These are phyloP conservation scores for Chytriomyces sp. DNA, from an alignment of 192 early-diverging fungal species.

Conservation along the genomic window DNA sequence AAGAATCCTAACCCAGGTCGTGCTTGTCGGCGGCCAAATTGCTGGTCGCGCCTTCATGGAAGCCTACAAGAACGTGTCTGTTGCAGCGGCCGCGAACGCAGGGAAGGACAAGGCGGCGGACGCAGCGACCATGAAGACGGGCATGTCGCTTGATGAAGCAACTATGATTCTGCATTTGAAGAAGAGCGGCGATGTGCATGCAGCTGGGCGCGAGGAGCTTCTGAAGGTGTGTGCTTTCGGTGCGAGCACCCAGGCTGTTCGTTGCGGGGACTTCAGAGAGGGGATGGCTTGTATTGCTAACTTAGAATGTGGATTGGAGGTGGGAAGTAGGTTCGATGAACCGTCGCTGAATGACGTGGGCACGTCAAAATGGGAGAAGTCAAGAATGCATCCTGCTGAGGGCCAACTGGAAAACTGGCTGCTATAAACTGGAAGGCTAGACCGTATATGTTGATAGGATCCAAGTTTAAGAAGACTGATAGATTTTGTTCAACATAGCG, in stretches of 20 bases:
- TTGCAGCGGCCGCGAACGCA: constrained; percentile 66
- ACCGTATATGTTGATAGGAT: too few relatives aligned
- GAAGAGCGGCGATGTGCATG: constrained; percentile 51
- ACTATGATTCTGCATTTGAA: constrained; percentile 85
- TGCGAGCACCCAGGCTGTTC: background rate
- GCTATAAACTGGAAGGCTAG: background rate
- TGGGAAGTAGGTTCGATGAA: background rate
- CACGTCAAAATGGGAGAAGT: background rate
- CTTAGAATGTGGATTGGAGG: too few relatives aligned
- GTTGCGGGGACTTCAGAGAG: background rate
- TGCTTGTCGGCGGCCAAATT: constrained; percentile 70
- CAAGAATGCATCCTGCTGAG: background rate
- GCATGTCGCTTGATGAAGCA: constrained; percentile 89
- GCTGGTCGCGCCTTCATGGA: constrained; percentile 90
- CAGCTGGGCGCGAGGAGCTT: constrained; percentile 53
- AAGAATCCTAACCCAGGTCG: constrained; percentile 45
- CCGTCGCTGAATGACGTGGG: background rate
- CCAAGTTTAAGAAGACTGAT: background rate
- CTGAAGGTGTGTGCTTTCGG: constrained; percentile 40
- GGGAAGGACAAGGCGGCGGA: constrained; percentile 52
- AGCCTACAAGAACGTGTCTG: constrained; percentile 87
- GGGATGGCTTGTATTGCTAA: too few relatives aligned
- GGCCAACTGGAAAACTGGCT: background rate
- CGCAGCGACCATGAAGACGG: constrained; percentile 72
- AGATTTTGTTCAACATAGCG: constrained; percentile 48